A percentile compares a stretch with the other conserved stretches of the same genome.
Evolutionary conservation across 257 asterid species (phyloP).

Genomic region (Orobanche coerulescens): DNA sequence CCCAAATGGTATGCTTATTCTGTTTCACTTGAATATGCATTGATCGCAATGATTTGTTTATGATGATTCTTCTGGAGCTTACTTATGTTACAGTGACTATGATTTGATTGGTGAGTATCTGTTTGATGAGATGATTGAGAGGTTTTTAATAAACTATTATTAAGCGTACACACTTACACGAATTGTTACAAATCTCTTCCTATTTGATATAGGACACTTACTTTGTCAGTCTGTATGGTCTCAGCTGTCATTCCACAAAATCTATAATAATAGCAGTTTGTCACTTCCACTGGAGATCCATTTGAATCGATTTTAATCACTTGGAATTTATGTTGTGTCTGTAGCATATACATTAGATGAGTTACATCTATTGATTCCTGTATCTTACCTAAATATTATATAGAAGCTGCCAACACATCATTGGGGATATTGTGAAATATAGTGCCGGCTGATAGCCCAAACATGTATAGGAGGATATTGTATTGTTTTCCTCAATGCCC

Average conservation of each 20-base stretch:
- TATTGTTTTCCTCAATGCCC: neutral
- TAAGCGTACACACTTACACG: neutral
- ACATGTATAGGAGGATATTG: neutral
- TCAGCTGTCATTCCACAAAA: neutral
- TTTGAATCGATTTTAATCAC: neutral
- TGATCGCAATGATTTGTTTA: neutral
- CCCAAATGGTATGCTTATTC: slow-evolving; percentile 46
- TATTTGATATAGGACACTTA: neutral
- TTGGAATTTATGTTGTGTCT: slow-evolving; percentile 2
- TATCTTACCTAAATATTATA: neutral
- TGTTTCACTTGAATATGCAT: neutral
- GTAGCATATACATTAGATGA: neutral
- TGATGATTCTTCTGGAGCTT: slow-evolving; percentile 4
- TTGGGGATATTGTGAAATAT: neutral
- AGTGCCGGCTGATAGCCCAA: neutral
- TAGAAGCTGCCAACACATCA: neutral
- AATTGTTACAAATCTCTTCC: no score
- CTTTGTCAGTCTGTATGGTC: neutral
- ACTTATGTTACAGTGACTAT: neutral
- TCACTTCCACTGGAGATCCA: neutral
- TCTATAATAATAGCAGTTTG: neutral
- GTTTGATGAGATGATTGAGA: slow-evolving; percentile 12
- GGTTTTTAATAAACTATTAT: neutral
- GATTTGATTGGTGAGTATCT: neutral
- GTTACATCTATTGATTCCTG: neutral